These are phyloP conservation scores for Brassica hybrid DNA, from an alignment of 441 rosid genomes.

Conservation along the genomic window DNA sequence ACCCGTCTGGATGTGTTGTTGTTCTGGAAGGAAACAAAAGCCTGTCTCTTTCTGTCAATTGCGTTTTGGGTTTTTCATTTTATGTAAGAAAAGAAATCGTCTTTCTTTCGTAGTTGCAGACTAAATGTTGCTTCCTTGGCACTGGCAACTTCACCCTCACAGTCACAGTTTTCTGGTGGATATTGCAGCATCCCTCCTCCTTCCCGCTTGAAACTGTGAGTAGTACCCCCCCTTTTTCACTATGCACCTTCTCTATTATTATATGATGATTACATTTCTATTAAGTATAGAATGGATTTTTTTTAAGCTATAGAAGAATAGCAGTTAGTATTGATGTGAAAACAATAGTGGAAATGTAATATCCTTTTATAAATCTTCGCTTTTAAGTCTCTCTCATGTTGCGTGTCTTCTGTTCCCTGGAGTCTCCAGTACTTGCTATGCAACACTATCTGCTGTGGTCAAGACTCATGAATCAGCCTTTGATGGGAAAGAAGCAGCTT, in stretches of 20 bases:
- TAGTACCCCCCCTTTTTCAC: neutral
- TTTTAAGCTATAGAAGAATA: neutral
- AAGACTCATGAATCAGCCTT: constrained; percentile 37
- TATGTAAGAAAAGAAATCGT: neutral
- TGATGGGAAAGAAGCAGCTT: constrained; percentile 49
- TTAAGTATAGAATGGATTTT: neutral
- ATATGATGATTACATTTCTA: constrained; percentile 15
- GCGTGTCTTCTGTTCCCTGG: constrained; percentile 4
- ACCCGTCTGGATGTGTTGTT: constrained; percentile 1
- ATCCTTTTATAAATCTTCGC: neutral
- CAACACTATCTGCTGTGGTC: constrained; percentile 40
- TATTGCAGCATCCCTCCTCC: constrained; percentile 28
- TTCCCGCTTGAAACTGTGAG: constrained; percentile 39
- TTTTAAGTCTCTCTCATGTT: constrained; percentile 21
- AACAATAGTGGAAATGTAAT: neutral
- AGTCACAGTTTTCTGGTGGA: constrained; percentile 12
- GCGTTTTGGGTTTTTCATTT: constrained; percentile 26
- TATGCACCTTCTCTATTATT: neutral
- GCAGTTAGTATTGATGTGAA: neutral
- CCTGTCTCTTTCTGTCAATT: constrained; percentile 16
- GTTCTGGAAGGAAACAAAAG: neutral
- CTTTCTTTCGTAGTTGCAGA: constrained; percentile 24
- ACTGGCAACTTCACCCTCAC: constrained; percentile 15
- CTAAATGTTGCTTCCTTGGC: constrained; percentile 23
- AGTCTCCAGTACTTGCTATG: constrained; percentile 42